These are phyloP conservation scores for Mycena citricolor DNA, from an alignment of 1,284 basidiomycete species.

Conservation along the genomic window DNA sequence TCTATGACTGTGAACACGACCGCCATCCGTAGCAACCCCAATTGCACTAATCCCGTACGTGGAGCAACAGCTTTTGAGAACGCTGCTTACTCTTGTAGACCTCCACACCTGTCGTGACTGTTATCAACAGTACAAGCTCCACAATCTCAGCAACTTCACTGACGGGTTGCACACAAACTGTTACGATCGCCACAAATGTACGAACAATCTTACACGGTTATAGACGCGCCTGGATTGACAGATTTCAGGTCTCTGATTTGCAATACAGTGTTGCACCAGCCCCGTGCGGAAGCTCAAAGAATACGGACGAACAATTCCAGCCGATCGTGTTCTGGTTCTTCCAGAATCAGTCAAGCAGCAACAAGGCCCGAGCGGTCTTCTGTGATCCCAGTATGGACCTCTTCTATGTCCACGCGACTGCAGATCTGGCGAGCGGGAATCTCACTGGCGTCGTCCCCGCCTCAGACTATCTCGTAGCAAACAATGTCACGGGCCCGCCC, in stretches of 20 bases:
- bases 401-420: constrained; percentile 43
- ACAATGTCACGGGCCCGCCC: constrained; percentile 50
- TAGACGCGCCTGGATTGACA: constrained; percentile 22
- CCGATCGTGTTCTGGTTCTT: constrained; percentile 69
- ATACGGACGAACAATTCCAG: constrained; percentile 39
- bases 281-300: constrained; percentile 36
- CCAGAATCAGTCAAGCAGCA: constrained; percentile 30
- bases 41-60: constrained; percentile 48
- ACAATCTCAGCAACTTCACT: constrained; percentile 42
- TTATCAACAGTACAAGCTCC: constrained; percentile 28
- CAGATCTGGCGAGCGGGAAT: constrained; percentile 42
- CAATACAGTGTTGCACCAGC: constrained; percentile 50
- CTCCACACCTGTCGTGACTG: constrained; percentile 1
- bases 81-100: constrained; percentile 29
- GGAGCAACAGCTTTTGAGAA: too few species aligned
- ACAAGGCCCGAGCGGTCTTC: constrained; percentile 50
- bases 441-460: constrained; percentile 38
- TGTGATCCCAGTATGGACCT: constrained; percentile 51
- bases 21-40: constrained; percentile 46
- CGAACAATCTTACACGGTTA: constrained; percentile 7
- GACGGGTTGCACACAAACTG: constrained; percentile 41
- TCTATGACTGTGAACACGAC: constrained; percentile 53
- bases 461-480: constrained; percentile 33
- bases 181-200: constrained; percentile 39
- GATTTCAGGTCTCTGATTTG: constrained; percentile 31